Evolutionary conservation across 768 basidiomycete genomes (phyloP).

Genomic region (Pholiota conissans): DNA sequence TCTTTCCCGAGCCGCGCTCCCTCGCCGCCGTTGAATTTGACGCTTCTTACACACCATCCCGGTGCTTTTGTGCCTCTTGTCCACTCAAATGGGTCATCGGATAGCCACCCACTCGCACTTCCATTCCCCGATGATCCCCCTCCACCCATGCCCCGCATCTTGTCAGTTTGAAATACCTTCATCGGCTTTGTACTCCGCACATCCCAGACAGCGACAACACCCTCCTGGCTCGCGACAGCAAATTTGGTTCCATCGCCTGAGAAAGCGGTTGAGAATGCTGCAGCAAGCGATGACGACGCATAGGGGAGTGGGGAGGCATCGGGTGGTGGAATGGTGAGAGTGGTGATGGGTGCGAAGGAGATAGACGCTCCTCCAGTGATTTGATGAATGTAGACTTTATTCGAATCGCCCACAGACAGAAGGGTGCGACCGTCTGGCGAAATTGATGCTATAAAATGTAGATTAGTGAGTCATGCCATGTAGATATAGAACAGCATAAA

Average conservation of each 20-base stretch:
- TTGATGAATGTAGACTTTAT: conserved; percentile 80
- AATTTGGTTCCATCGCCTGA: conserved; percentile 76
- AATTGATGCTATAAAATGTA: conserved; percentile 63
- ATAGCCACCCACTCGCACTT: conserved; percentile 43
- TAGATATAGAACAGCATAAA: neutral
- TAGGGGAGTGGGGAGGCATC: conserved; percentile 27
- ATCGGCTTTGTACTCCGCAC: conserved; percentile 72
- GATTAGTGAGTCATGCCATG: conserved; percentile 7
- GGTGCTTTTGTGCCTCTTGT: conserved; percentile 59
- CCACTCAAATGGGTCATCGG: conserved; percentile 73
- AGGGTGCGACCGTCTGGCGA: conserved; percentile 87
- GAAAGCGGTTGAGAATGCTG: conserved; percentile 82
- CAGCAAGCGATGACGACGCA: conserved; percentile 38
- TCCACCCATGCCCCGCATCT: conserved; percentile 24
- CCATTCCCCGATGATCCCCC: conserved; percentile 1
- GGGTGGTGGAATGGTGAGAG: conserved; percentile 66
- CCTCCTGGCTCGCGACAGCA: conserved; percentile 82
- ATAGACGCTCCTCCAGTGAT: conserved; percentile 64
- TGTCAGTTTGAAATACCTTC: conserved; percentile 65
- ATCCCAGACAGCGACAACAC: conserved; percentile 80
- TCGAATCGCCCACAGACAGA: conserved; percentile 89
- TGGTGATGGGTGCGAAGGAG: conserved; percentile 64
- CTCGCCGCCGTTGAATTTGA: conserved; percentile 71
- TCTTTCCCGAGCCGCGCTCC: conserved; percentile 57
- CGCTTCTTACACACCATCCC: conserved; percentile 81